These are phyloP conservation scores for Trichoderma guizhouense DNA, from an alignment of 2,329 filamentous ascomycete species.

Conservation along the genomic window DNA sequence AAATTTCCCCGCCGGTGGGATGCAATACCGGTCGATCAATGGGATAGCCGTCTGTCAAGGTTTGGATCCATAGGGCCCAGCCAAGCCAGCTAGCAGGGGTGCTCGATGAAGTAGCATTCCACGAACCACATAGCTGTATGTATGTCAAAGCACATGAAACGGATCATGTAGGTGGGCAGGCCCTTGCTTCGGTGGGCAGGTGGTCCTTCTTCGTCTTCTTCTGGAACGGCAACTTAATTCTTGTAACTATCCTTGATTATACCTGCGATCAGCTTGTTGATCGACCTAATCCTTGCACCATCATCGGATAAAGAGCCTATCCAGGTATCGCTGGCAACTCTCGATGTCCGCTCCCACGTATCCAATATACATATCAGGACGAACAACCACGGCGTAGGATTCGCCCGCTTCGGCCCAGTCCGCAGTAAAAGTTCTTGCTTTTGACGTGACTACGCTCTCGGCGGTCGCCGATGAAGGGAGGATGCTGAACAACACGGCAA, in stretches of 20 bases:
- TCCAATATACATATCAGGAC: slow-evolving; percentile 42
- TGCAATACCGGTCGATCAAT: not conserved
- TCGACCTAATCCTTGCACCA: not conserved
- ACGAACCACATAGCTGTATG: not conserved
- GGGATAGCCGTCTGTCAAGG: not conserved
- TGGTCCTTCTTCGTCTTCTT: not conserved
- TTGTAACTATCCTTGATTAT: not conserved
- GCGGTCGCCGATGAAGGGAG: not conserved
- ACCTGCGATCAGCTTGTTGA: not conserved
- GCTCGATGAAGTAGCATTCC: not conserved
- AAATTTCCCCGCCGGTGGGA: slow-evolving; percentile 5
- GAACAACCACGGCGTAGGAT: slow-evolving; percentile 33
- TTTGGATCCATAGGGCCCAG: not conserved
- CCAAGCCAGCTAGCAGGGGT: not conserved
- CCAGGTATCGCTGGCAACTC: slow-evolving; percentile 30
- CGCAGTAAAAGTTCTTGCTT: slow-evolving; percentile 27
- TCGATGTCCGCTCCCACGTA: slow-evolving; percentile 28
- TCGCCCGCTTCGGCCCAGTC: slow-evolving; percentile 29
- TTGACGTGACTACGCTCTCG: not conserved
- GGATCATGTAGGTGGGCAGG: not conserved
- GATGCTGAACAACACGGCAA: slow-evolving; percentile 18
- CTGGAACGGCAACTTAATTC: not conserved
- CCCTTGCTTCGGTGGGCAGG: not conserved
- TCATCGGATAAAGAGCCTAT: slow-evolving; percentile 18
- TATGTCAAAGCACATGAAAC: not conserved